A percentile compares a stretch with the other conserved stretches of the same genome.
Conservation (phyloP, 2,329 filamentous ascomycete genomes). For the Trematosphaeria pertusa region DNA sequence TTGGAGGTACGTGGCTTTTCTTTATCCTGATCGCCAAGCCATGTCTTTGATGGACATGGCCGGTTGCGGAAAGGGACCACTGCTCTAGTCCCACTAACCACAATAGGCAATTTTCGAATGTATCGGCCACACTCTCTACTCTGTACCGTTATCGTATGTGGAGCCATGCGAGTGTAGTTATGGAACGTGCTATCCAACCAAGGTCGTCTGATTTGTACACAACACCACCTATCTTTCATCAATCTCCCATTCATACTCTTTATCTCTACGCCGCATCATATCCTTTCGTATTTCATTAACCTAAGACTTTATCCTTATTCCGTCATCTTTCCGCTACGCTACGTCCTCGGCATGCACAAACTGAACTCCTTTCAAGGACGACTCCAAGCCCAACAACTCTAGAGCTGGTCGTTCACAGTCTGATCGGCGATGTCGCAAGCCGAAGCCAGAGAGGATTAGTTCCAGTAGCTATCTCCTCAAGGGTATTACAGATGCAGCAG, state of each 20-base stretch:
- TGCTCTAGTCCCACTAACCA: too few species aligned
- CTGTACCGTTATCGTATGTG: too few species aligned
- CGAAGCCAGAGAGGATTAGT: slow-evolving; percentile 6
- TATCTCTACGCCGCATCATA: not conserved
- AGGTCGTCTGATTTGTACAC: too few species aligned
- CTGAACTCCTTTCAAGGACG: slow-evolving; percentile 2
- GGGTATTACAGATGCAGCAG: slow-evolving; percentile 5
- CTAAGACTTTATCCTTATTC: not conserved
- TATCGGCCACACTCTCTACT: too few species aligned
- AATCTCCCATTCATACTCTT: not conserved
- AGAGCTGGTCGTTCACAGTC: slow-evolving; percentile 1
- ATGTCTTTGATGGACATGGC: not conserved
- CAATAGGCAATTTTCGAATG: too few species aligned
- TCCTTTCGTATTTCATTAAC: not conserved
- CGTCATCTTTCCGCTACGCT: not conserved
- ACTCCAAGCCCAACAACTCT: slow-evolving; percentile 1
- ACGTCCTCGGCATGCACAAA: slow-evolving; percentile 1
- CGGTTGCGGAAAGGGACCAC: not conserved
- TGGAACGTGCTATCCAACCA: too few species aligned
- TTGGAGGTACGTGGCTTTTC: too few species aligned
- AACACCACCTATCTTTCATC: not conserved
- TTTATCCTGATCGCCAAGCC: too few species aligned
- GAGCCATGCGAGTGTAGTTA: too few species aligned
- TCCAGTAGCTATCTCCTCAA: slow-evolving; percentile 9
- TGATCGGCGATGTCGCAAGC: slow-evolving; percentile 9